Evolutionary conservation across 352 stramenopile genomes (phyloP), one percentile per base, ranked within the genome.

Genomic region (Heterotrichella gracilis): DNA sequence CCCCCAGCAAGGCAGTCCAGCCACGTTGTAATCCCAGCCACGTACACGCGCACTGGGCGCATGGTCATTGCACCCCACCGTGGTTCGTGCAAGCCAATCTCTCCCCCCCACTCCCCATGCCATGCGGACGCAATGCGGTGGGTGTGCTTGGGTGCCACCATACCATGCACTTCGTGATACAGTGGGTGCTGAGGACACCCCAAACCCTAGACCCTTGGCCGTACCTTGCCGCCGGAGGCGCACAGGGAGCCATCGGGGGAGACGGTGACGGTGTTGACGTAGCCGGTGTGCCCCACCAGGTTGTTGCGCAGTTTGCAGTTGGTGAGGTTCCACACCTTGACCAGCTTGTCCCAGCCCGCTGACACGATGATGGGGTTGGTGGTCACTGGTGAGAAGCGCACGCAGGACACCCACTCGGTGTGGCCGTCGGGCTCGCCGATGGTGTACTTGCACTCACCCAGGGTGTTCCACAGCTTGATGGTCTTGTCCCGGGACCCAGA

Each of bases 391-490:
- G 85, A 94, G 87, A 98, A 99, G 72, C 90, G 85, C 69, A 99
- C 92, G 78, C 92, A 99, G 71, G 88, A 96, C 68, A 99, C 92
- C 93, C 93, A 99, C 81, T 98, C 93, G 39, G 88, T 94, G 85
- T 99, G 93, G 73, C 92, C 91, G 73, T 97, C 88, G 21, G 4
- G 4, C 71, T 94, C 85, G 13, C 79, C 87, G 79, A 97, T 96
- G 24, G 88, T 96, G 84, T 94, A 97, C 82, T 97, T 97, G 85
- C 89, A 97, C 78, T 97, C 89, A 73, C 89, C 92, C 68, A 98
- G 80, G 20, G 92, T 98, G 85, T 99, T 98, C 93, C 93, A 99
- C 39, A 99, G 81, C 85, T 98, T 97, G 79, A 99, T 95, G 69
- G 88, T 95, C 81, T 93, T 94, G 82, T 99, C 93, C 74, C 93